phyloP scores from a whole-genome alignment of 1,139 yeast species.

The Yamadazyma membranifaciens region DNA sequence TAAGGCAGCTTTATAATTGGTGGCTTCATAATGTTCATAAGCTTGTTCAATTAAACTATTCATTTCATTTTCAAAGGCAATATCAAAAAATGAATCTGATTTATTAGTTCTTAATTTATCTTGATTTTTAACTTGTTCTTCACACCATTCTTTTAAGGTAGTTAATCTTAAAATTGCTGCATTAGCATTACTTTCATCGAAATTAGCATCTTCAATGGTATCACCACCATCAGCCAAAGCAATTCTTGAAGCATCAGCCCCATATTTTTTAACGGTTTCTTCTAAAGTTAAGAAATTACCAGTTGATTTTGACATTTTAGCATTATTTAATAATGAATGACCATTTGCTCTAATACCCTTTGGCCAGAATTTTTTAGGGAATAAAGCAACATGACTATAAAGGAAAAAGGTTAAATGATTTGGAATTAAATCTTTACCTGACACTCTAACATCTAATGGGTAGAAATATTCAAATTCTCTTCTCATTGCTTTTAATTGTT shows the following conservation, averaged over 20 bases:
- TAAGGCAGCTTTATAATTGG: slow-evolving; percentile 85
- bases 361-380: slow-evolving; percentile 93
- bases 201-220: slow-evolving; percentile 94
- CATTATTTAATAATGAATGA: slow-evolving; percentile 90
- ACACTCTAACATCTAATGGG: slow-evolving; percentile 85
- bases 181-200: slow-evolving; percentile 94
- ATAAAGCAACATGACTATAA: slow-evolving; percentile 87
- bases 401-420: slow-evolving; percentile 96
- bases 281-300: slow-evolving; percentile 95
- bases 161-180: slow-evolving; percentile 94
- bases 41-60: slow-evolving; percentile 75
- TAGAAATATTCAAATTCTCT: slow-evolving; percentile 95
- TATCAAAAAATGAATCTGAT: slow-evolving; percentile 68
- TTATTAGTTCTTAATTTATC: slow-evolving; percentile 70
- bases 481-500: slow-evolving; percentile 70
- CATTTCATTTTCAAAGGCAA: slow-evolving; percentile 93
- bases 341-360: slow-evolving; percentile 93
- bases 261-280: slow-evolving; percentile 82
- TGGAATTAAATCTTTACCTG: slow-evolving; percentile 97
- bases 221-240: slow-evolving; percentile 99
- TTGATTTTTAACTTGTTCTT: slow-evolving; percentile 56
- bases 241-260: slow-evolving; percentile 97
- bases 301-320: slow-evolving; percentile 96
- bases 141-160: slow-evolving; percentile 95
- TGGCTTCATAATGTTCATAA: slow-evolving; percentile 62